Percentiles rank a stretch among this genome's conserved stretches.
phyloP scores from a whole-genome alignment of 2,329 filamentous ascomycete genomes.

The Ambrosiella xylebori region DNA sequence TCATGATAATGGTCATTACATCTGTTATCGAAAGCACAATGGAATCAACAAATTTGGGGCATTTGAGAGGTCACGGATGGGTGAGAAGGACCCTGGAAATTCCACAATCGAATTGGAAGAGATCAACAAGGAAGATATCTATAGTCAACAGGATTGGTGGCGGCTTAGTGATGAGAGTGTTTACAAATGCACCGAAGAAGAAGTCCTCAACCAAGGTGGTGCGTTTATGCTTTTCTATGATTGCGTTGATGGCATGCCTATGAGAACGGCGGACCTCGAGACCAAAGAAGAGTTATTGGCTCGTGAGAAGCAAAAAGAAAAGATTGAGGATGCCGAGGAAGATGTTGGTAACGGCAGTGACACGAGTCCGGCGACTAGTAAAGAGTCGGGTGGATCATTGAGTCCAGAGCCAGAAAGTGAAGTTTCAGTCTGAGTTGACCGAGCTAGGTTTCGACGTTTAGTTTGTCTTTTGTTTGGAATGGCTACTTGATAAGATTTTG shows the following conservation, averaged over 20 bases:
- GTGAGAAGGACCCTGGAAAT: conserved; percentile 11
- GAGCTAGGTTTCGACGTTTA: not conserved
- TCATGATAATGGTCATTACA: conserved; percentile 91
- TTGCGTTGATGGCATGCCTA: conserved; percentile 37
- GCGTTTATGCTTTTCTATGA: conserved; percentile 99
- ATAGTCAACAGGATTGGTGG: conserved; percentile 46
- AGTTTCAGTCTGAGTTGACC: not conserved
- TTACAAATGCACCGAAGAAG: conserved; percentile 51
- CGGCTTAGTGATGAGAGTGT: conserved; percentile 81
- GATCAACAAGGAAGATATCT: conserved; percentile 9
- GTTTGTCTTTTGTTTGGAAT: not conserved
- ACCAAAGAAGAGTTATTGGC: not conserved
- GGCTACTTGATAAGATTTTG: not conserved
- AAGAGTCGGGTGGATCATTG: not conserved
- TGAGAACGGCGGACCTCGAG: conserved; percentile 23
- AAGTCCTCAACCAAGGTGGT: conserved; percentile 57
- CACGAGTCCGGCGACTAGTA: not conserved
- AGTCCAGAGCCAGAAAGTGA: conserved; percentile 1
- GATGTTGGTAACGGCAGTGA: not conserved
- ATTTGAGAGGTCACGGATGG: conserved; percentile 11
- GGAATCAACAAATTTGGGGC: not conserved
- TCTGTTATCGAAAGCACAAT: conserved; percentile 63
- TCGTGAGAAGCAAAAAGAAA: not conserved
- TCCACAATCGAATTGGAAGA: conserved; percentile 11
- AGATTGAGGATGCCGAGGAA: not conserved